A percentile compares a stretch with the other conserved stretches of the same genome.
phyloP scores from a whole-genome alignment of 2,329 filamentous ascomycete genomes.

The Epichloe typhina region DNA sequence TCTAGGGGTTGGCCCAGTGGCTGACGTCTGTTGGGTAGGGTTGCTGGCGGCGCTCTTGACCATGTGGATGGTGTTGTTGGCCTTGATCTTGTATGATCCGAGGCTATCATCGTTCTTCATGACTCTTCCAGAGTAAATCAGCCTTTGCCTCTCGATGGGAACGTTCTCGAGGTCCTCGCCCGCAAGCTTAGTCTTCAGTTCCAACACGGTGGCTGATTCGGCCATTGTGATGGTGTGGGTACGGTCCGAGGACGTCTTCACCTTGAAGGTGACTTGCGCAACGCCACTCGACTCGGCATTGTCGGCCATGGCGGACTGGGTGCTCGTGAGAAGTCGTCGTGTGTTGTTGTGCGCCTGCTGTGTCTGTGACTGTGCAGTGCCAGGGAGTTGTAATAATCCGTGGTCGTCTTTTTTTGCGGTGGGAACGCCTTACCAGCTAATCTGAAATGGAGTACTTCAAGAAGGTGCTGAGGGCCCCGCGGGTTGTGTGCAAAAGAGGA shows the following conservation, averaged over 20 bases:
- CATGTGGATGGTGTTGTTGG: constrained; percentile 88
- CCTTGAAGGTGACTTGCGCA: constrained; percentile 80
- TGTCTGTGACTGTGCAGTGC: background rate
- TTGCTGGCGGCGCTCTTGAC: constrained; percentile 95
- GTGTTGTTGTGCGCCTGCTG: background rate
- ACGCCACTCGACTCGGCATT: constrained; percentile 48
- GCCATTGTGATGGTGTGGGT: constrained; percentile 74
- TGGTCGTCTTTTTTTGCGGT: background rate
- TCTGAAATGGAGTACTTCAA: background rate
- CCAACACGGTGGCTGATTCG: constrained; percentile 61
- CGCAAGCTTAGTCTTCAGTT: constrained; percentile 83
- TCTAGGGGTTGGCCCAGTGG: constrained; percentile 28
- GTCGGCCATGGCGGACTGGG: constrained; percentile 46
- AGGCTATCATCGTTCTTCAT: constrained; percentile 89
- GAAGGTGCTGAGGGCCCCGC: too few species aligned
- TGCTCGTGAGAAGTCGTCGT: background rate
- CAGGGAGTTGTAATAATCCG: background rate
- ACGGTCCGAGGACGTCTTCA: constrained; percentile 89
- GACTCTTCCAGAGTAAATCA: constrained; percentile 95
- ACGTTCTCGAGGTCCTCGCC: constrained; percentile 73
- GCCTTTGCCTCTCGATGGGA: constrained; percentile 73
- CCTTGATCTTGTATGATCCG: constrained; percentile 83
- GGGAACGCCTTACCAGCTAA: background rate
- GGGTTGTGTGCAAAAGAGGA: too few species aligned
- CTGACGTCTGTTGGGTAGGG: constrained; percentile 30